phyloP scores from a whole-genome alignment of 257 asterid species.

The Petrea volubilis region DNA sequence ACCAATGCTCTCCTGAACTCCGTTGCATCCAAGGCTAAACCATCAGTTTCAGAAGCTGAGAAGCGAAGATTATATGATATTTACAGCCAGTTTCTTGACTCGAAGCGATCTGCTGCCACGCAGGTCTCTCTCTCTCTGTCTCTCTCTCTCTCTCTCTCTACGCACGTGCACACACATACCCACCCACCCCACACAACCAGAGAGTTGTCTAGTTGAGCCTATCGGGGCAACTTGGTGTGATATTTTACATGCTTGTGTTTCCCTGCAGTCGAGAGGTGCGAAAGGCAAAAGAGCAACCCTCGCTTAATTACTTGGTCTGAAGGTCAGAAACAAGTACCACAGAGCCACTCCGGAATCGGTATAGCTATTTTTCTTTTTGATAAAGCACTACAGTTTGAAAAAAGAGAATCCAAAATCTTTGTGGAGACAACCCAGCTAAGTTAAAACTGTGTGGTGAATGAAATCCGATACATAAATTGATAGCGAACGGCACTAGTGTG shows the following conservation, averaged over 20 bases:
- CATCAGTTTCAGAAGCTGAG: constrained; percentile 88
- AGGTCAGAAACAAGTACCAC: not conserved
- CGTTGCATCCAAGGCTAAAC: constrained; percentile 70
- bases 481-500: not conserved
- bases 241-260: constrained; percentile 18
- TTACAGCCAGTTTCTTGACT: constrained; percentile 83
- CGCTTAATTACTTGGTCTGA: constrained; percentile 39
- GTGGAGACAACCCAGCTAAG: too few species aligned
- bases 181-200: too few species aligned
- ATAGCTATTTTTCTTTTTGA: too few species aligned
- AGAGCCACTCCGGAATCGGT: too few species aligned
- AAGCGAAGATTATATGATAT: constrained; percentile 69
- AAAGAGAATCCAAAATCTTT: too few species aligned
- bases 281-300: constrained; percentile 93
- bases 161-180: not conserved
- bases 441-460: too few species aligned
- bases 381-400: too few species aligned
- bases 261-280: constrained; percentile 77
- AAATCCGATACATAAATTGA: too few species aligned
- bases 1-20: constrained; percentile 57
- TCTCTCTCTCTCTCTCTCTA: not conserved
- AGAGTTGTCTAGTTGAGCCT: not conserved
- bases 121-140: constrained; percentile 55
- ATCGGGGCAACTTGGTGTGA: not conserved
- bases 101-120: constrained; percentile 66